Evolutionary conservation across 306 rosid species (phyloP).

Genomic region (Dryas drummondii): DNA sequence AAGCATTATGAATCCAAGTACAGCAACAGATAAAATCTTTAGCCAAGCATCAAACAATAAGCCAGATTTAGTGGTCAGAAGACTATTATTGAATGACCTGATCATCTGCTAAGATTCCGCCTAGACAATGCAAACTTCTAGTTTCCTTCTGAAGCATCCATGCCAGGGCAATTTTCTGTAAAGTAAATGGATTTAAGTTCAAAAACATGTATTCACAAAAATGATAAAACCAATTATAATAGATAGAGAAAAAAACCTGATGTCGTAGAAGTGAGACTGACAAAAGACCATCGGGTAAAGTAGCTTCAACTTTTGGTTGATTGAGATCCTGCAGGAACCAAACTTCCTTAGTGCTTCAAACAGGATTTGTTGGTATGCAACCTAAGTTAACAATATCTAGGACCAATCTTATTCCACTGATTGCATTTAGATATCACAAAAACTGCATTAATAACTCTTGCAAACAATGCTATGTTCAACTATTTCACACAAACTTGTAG

Average conservation of each 20-base stretch:
- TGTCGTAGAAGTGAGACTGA: conserved; percentile 89
- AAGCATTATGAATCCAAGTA: conserved; percentile 22
- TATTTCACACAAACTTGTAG: too few species aligned
- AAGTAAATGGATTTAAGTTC: conserved; percentile 26
- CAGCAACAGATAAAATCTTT: neutral
- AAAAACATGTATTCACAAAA: conserved; percentile 16
- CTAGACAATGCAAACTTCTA: conserved; percentile 90
- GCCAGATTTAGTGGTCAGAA: conserved; percentile 16
- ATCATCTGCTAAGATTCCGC: conserved; percentile 98
- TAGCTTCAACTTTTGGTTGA: conserved; percentile 69
- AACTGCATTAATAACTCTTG: too few species aligned
- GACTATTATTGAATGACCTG: conserved; percentile 54
- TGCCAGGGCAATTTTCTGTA: conserved; percentile 90
- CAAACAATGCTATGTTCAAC: too few species aligned
- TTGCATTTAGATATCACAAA: neutral
- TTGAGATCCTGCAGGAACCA: conserved; percentile 75
- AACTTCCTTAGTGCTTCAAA: conserved; percentile 22
- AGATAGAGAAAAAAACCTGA: conserved; percentile 62
- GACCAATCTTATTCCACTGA: neutral
- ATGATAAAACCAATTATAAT: conserved; percentile 7
- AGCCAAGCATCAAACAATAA: conserved; percentile 19
- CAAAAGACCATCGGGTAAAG: conserved; percentile 72
- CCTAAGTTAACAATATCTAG: neutral
- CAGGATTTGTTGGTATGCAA: neutral
- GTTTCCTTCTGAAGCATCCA: conserved; percentile 98